phyloP scores from a whole-genome alignment of 768 basidiomycete species.

The Lactarius psammicola region DNA sequence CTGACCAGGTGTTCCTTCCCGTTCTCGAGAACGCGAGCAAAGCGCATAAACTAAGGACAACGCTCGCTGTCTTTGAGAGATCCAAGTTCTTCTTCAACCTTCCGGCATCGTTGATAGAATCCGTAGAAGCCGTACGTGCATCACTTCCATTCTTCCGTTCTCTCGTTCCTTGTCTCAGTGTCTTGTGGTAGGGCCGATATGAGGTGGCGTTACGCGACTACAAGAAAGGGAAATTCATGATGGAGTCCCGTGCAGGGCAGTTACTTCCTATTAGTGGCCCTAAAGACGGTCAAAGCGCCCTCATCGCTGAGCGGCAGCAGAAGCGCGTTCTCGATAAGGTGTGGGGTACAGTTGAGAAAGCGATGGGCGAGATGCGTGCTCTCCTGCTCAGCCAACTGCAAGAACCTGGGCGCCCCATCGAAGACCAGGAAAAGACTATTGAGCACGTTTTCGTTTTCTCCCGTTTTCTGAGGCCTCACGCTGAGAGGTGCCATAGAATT shows the following conservation, averaged over 20 bases:
- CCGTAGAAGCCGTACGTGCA: conserved; percentile 75
- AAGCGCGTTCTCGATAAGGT: conserved; percentile 94
- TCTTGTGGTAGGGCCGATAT: conserved; percentile 75
- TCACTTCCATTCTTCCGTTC: neutral
- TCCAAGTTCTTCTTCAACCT: conserved; percentile 99
- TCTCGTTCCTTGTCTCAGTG: neutral
- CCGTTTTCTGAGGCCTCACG: neutral
- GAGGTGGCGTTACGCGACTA: conserved; percentile 94
- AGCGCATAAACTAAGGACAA: conserved; percentile 87
- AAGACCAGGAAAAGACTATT: conserved; percentile 96
- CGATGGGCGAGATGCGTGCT: conserved; percentile 87
- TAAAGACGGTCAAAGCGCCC: conserved; percentile 53
- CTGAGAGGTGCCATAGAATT: conserved; percentile 52
- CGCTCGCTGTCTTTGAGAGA: conserved; percentile 91
- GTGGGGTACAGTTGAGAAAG: conserved; percentile 92
- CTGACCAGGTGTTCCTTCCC: conserved; percentile 93
- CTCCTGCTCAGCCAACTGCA: conserved; percentile 75
- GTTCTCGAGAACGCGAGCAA: conserved; percentile 95
- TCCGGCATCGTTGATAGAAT: conserved; percentile 86
- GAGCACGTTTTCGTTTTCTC: conserved; percentile 61
- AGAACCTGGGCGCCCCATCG: conserved; percentile 74
- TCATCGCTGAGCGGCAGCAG: conserved; percentile 69
- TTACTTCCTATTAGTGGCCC: conserved; percentile 65
- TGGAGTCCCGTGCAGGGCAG: conserved; percentile 87
- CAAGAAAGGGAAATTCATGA: conserved; percentile 91